phyloP scores from a whole-genome alignment of 345 rosid species.

The Citrus reticulata region DNA sequence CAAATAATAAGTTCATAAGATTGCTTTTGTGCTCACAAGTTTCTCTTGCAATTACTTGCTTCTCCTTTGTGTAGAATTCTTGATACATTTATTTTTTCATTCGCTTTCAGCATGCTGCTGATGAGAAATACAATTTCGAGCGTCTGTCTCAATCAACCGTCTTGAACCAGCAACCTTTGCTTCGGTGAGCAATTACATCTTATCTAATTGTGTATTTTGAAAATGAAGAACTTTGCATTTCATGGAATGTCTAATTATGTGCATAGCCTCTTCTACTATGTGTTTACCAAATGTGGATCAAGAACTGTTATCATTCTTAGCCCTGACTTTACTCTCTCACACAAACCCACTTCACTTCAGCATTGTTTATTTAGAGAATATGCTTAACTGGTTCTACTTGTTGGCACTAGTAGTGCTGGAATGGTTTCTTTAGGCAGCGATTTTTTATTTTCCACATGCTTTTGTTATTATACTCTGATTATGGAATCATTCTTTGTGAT shows the following conservation, averaged over 20 bases:
- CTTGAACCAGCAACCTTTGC: conserved; percentile 92
- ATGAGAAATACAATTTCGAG: conserved; percentile 97
- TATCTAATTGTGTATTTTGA: conserved; percentile 10
- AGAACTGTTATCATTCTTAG: not conserved
- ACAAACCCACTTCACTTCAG: not conserved
- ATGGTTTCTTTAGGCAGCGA: not conserved
- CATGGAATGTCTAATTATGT: not conserved
- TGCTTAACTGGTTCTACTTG: not conserved
- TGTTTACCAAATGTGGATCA: not conserved
- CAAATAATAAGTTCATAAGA: not conserved
- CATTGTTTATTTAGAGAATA: not conserved
- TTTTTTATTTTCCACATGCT: not conserved
- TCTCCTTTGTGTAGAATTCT: not conserved
- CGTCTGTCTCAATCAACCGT: conserved; percentile 73
- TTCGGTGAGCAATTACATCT: conserved; percentile 58
- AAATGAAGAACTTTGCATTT: not conserved
- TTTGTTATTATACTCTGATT: not conserved
- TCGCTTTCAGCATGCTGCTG: conserved; percentile 89
- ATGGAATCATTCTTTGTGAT: not conserved
- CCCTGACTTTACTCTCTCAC: not conserved
- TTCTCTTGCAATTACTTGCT: not conserved
- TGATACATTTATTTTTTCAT: conserved; percentile 19
- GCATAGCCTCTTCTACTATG: not conserved
- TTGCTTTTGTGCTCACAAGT: conserved; percentile 6
- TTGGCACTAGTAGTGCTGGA: not conserved